Conservation (phyloP, 768 basidiomycete species). For the Trametes gibbosa region DNA sequence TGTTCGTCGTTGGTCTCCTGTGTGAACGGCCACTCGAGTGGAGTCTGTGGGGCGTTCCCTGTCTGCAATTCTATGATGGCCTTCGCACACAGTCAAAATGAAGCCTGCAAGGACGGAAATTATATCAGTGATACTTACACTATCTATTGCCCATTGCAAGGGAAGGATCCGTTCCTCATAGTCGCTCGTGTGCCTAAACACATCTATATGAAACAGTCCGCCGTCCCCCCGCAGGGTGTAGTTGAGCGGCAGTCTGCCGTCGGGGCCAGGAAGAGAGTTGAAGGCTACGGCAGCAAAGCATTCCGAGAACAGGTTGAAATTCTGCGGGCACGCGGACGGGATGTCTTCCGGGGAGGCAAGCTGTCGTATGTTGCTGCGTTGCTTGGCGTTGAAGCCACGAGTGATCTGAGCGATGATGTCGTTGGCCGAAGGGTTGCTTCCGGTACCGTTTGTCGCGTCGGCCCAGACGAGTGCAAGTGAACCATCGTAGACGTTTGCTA, state of each 20-base stretch:
- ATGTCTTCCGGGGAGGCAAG: conserved; percentile 47
- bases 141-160: conserved; percentile 74
- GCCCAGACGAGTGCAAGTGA: conserved; percentile 61
- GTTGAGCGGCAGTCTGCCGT: conserved; percentile 37
- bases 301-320: conserved; percentile 66
- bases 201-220: conserved; percentile 64
- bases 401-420: conserved; percentile 64
- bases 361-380: conserved; percentile 49
- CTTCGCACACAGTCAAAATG: conserved; percentile 33
- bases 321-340: conserved; percentile 60
- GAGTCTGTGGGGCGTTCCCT: conserved; percentile 51
- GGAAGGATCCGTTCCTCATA: conserved; percentile 68
- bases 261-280: conserved; percentile 47
- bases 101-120: no score
- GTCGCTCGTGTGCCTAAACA: conserved; percentile 61
- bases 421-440: conserved; percentile 46
- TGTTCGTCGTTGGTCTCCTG: conserved; percentile 67
- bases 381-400: conserved; percentile 44
- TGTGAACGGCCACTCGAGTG: conserved; percentile 72
- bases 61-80: conserved; percentile 71
- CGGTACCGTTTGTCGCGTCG: conserved; percentile 58
- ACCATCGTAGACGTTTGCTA: conserved; percentile 51
- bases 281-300: conserved; percentile 72
- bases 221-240: conserved; percentile 72
- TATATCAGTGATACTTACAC: conserved; percentile 43